Evolutionary conservation across 495 filamentous ascomycete species (phyloP).

Genomic region (Aspergillus carlsbadensis): DNA sequence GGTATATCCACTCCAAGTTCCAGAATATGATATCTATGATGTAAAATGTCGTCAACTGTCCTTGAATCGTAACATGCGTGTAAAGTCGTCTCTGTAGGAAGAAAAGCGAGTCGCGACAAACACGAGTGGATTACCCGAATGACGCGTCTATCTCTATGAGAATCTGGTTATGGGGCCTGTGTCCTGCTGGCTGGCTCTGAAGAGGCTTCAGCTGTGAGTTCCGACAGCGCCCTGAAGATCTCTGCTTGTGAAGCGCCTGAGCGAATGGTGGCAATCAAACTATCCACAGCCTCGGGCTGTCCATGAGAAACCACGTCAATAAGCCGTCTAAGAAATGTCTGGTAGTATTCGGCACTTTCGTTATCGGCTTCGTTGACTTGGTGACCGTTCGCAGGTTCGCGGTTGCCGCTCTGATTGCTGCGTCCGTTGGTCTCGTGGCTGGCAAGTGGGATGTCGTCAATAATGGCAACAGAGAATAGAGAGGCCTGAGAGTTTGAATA

Average conservation of each 20-base stretch:
- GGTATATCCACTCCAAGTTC: too few relatives aligned
- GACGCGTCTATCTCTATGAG: too few relatives aligned
- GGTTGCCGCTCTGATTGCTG: conserved; percentile 1
- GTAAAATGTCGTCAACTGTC: too few relatives aligned
- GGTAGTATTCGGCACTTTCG: conserved; percentile 27
- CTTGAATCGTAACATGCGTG: too few relatives aligned
- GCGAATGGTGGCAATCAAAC: conserved; percentile 33
- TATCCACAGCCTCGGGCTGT: conserved; percentile 23
- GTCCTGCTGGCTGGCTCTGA: neutral
- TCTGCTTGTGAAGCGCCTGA: conserved; percentile 32
- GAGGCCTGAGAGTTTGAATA: neutral
- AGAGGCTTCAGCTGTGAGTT: neutral
- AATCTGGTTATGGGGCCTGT: neutral
- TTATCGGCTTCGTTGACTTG: neutral
- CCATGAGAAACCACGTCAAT: conserved; percentile 28
- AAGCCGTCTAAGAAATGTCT: conserved; percentile 30
- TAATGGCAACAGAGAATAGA: neutral
- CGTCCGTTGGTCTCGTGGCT: conserved; percentile 9
- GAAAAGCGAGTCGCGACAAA: too few relatives aligned
- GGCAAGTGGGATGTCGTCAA: conserved; percentile 4
- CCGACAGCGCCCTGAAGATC: conserved; percentile 27
- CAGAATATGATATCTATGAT: too few relatives aligned
- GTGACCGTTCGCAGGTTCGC: conserved; percentile 1
- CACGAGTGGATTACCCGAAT: too few relatives aligned
- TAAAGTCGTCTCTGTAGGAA: too few relatives aligned